A percentile compares a stretch with the other conserved stretches of the same genome.
These are phyloP conservation scores for Penicillium occitanis DNA, from an alignment of 2,329 filamentous ascomycete species.

Conservation along the genomic window DNA sequence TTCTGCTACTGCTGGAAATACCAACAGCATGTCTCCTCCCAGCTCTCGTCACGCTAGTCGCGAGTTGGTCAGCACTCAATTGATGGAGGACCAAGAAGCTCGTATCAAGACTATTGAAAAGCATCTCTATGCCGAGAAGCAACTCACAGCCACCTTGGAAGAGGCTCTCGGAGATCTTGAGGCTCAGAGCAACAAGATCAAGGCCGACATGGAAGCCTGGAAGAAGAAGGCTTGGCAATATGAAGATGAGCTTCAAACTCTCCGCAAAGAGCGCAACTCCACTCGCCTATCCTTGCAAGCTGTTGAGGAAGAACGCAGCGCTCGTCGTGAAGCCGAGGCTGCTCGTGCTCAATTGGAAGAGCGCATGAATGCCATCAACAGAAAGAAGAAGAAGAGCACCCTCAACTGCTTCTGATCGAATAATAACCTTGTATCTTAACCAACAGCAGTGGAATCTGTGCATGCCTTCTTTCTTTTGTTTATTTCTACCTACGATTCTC, in stretches of 20 bases:
- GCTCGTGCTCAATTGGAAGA: slow-evolving; percentile 88
- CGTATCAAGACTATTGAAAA: slow-evolving; percentile 96
- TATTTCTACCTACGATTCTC: background rate
- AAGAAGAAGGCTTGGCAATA: slow-evolving; percentile 78
- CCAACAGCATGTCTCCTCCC: slow-evolving; percentile 57
- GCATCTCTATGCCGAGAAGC: slow-evolving; percentile 91
- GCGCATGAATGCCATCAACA: slow-evolving; percentile 87
- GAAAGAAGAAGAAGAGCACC: slow-evolving; percentile 91
- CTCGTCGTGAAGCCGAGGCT: slow-evolving; percentile 83
- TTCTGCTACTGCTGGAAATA: slow-evolving; percentile 50
- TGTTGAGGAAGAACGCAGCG: slow-evolving; percentile 94
- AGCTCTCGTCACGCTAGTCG: slow-evolving; percentile 76
- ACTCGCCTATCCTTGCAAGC: slow-evolving; percentile 73
- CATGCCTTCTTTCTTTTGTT: background rate
- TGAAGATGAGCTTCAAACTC: slow-evolving; percentile 60
- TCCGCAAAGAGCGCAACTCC: slow-evolving; percentile 60
- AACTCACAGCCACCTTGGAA: slow-evolving; percentile 91
- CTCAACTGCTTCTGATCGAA: slow-evolving; percentile 88
- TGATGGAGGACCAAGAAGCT: slow-evolving; percentile 92
- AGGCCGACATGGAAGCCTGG: slow-evolving; percentile 85
- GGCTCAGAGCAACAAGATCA: slow-evolving; percentile 85
- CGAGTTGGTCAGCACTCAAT: slow-evolving; percentile 72
- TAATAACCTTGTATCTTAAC: slow-evolving; percentile 6
- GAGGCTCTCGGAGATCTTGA: slow-evolving; percentile 94
- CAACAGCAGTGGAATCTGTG: background rate